phyloP scores from a whole-genome alignment of 768 basidiomycete species.

The Agrocybe pediades region DNA sequence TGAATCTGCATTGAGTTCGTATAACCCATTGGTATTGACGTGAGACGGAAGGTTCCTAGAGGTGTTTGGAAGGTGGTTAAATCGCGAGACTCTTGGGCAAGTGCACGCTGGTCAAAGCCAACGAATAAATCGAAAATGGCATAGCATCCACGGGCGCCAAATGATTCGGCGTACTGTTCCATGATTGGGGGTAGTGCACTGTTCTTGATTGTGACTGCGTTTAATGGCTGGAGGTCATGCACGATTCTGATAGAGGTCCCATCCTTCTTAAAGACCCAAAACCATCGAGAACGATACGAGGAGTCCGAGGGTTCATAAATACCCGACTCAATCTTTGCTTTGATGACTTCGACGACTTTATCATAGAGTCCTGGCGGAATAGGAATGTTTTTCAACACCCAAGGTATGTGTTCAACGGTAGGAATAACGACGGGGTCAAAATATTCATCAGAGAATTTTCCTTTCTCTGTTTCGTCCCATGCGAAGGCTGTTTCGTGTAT shows the following conservation, averaged over 20 bases:
- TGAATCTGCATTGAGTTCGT: slow-evolving; percentile 34
- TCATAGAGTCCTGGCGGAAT: slow-evolving; percentile 31
- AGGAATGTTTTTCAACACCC: slow-evolving; percentile 29
- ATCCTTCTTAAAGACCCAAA: slow-evolving; percentile 19
- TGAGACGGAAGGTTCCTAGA: slow-evolving; percentile 21
- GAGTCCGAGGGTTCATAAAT: background rate
- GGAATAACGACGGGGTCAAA: slow-evolving; percentile 25
- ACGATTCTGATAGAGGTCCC: slow-evolving; percentile 1
- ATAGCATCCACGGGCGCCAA: slow-evolving; percentile 18
- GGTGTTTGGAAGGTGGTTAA: slow-evolving; percentile 32
- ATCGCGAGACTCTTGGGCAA: slow-evolving; percentile 25
- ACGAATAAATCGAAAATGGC: slow-evolving; percentile 28
- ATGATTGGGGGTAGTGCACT: slow-evolving; percentile 24
- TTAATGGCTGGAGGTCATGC: slow-evolving; percentile 28
- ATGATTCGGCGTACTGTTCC: slow-evolving; percentile 25
- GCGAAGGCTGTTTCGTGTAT: slow-evolving; percentile 36
- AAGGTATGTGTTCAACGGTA: slow-evolving; percentile 32
- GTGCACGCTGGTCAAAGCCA: slow-evolving; percentile 29
- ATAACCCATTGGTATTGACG: slow-evolving; percentile 30
- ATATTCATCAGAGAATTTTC: slow-evolving; percentile 24
- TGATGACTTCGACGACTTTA: slow-evolving; percentile 15
- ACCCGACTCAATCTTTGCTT: background rate
- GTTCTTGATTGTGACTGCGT: slow-evolving; percentile 30
- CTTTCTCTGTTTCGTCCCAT: slow-evolving; percentile 29
- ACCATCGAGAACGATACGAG: slow-evolving; percentile 6